Evolutionary conservation across 345 rosid genomes (phyloP), one percentile per base, ranked within the genome.

Genomic region (Heritiera littoralis): DNA sequence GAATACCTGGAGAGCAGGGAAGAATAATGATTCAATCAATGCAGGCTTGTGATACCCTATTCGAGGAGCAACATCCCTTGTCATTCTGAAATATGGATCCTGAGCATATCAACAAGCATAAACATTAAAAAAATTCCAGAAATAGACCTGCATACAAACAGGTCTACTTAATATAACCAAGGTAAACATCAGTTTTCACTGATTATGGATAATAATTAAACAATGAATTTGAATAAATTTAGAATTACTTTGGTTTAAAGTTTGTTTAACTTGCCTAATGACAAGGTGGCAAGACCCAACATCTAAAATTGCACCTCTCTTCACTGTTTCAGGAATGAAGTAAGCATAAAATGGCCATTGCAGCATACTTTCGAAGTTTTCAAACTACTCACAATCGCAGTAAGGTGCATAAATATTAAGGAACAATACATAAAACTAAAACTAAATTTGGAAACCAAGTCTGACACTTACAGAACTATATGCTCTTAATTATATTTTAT

Each of bases 11-110:
- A 93, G 83, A 23, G 97, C 97, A 77, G 95, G 94, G 64, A 92
- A 96, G 77, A 95, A 92, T 40, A 86, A 9, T 2, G 98, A 93
- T 84, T 95, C 98, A 77, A 95, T 93, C 80, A 95, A 82, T 20
- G 99, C 86, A 71, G 98, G 98, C 86, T 95, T 95, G 86, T 93
- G 92, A 81, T 91, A 95, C 86, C 99, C 98, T 74, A 94, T 63
- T 52, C 97, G 91, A 9, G 98, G 97, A 72, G 99, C 97, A 80
- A 92, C 99, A 89, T 95, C 97, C n/a, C 97, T 85, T n/a, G 99
- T 94, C 97, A 92, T 94, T 85, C 97, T 92, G 84, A 94, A 95
- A 85, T 96, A 96, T 67, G 98, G 99, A 84, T 95, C 99, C 99
- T 93, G 93, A 82, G 84, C 48, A 66, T 74, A 85, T 46, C 45